Conservation (phyloP, 1,284 basidiomycete species). For the Blastosporella zonata region DNA sequence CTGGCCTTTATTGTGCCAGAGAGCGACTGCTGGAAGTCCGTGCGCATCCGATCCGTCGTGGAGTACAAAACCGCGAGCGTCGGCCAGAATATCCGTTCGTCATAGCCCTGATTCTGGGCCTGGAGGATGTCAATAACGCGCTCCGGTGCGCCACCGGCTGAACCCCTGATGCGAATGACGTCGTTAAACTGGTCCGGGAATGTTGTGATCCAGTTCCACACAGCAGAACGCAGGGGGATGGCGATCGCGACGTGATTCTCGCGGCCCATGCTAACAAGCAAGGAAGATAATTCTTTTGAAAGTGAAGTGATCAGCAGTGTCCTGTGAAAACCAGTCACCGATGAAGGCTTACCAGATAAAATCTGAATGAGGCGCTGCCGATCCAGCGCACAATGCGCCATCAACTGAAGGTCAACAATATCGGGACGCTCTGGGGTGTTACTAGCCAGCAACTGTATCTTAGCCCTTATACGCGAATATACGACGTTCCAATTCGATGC, state of each 20-base stretch:
- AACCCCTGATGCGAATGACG: constrained; percentile 59
- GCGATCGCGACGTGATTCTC: constrained; percentile 76
- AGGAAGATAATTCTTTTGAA: constrained; percentile 69
- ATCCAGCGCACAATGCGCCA: constrained; percentile 72
- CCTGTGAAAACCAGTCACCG: neutral
- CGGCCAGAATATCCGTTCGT: constrained; percentile 70
- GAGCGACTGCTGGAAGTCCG: constrained; percentile 44
- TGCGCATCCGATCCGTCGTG: constrained; percentile 71
- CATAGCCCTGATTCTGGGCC: constrained; percentile 53
- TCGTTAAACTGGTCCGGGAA: constrained; percentile 83
- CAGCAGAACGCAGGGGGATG: constrained; percentile 70
- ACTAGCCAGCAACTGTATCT: constrained; percentile 65
- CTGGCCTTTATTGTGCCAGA: constrained; percentile 28
- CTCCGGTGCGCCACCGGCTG: constrained; percentile 78
- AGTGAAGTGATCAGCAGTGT: neutral
- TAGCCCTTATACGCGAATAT: constrained; percentile 67
- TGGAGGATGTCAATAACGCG: constrained; percentile 79
- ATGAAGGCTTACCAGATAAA: constrained; percentile 49
- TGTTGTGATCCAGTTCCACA: constrained; percentile 92
- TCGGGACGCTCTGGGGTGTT: constrained; percentile 56
- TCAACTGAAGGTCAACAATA: constrained; percentile 70
- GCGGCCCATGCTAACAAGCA: constrained; percentile 81
- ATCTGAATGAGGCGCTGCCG: constrained; percentile 60
- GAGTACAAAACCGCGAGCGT: constrained; percentile 76
- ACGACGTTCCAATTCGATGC: constrained; percentile 89